Evolutionary conservation across 495 filamentous ascomycete genomes (phyloP).

Genomic region (Daldinia childiae): DNA sequence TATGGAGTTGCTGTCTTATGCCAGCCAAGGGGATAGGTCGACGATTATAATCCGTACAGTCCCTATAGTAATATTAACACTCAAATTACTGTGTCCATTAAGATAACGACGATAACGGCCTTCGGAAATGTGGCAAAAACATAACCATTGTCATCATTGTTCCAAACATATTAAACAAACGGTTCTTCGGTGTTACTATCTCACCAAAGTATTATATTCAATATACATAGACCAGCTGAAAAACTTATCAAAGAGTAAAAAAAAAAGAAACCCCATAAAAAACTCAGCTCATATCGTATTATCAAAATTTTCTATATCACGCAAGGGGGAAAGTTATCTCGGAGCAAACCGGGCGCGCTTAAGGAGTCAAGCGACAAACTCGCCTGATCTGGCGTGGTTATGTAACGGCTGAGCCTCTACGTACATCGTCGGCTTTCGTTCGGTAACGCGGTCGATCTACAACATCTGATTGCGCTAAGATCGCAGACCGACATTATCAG

Average conservation of each 20-base stretch:
- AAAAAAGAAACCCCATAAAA: not conserved
- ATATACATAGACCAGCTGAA: conserved; percentile 2
- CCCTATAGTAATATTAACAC: conserved; percentile 4
- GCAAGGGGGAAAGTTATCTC: conserved; percentile 18
- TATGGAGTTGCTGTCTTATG: too few relatives aligned
- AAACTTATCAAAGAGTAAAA: not conserved
- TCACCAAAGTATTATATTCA: not conserved
- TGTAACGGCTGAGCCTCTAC: conserved; percentile 33
- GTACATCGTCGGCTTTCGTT: conserved; percentile 29
- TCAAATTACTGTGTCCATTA: conserved; percentile 4
- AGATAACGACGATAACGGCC: conserved; percentile 16
- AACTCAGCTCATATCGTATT: conserved; percentile 6
- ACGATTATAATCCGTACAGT: conserved; percentile 21
- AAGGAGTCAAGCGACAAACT: conserved; percentile 14
- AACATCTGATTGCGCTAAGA: conserved; percentile 38
- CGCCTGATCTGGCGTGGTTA: conserved; percentile 41
- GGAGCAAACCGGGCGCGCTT: conserved; percentile 33
- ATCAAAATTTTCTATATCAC: conserved; percentile 14
- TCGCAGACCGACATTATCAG: conserved; percentile 26
- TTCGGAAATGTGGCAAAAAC: conserved; percentile 23
- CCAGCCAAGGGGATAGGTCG: too few relatives aligned
- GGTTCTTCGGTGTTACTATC: not conserved
- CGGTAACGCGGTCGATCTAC: conserved; percentile 32
- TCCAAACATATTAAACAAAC: not conserved
- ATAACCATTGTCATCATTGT: conserved; percentile 8